These are phyloP conservation scores for Agaricus sinodeliciosus DNA, from an alignment of 768 basidiomycete species.

Conservation along the genomic window DNA sequence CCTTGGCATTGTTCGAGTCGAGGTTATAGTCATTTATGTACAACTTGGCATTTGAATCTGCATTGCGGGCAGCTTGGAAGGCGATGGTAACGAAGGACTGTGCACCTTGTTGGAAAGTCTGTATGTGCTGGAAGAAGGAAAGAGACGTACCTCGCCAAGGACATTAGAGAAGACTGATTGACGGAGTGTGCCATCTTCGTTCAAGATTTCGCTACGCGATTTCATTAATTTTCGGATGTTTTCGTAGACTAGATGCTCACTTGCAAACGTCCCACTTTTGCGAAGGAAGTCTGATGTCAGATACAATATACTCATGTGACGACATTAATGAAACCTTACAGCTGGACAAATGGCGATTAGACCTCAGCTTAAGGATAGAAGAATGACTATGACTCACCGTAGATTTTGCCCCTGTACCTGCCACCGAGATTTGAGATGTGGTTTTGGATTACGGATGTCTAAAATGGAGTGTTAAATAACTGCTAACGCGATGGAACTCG, in stretches of 20 bases:
- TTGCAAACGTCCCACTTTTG: conserved; percentile 31
- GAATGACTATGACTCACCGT: conserved; percentile 11
- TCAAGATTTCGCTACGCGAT: conserved; percentile 32
- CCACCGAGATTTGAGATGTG: conserved; percentile 33
- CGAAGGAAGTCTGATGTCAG: not conserved
- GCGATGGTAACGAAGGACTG: conserved; percentile 39
- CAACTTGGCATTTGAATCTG: conserved; percentile 31
- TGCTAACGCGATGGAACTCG: not conserved
- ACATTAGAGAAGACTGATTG: conserved; percentile 35
- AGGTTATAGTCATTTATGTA: conserved; percentile 45
- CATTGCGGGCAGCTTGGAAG: conserved; percentile 35
- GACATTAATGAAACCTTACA: conserved; percentile 6
- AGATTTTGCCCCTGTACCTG: conserved; percentile 37
- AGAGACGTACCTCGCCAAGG: conserved; percentile 24
- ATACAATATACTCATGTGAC: not conserved
- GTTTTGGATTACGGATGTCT: conserved; percentile 30
- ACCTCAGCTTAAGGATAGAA: not conserved
- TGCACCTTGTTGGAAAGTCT: not conserved
- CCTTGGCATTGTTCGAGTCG: conserved; percentile 44
- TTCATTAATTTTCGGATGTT: conserved; percentile 15
- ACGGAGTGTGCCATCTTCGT: conserved; percentile 36
- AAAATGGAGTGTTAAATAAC: not conserved
- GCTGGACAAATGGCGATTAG: conserved; percentile 7
- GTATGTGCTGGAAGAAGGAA: not conserved
- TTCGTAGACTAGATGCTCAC: conserved; percentile 13